These are phyloP conservation scores for Tylopilus sp. DNA, from an alignment of 768 basidiomycete genomes.

Conservation along the genomic window DNA sequence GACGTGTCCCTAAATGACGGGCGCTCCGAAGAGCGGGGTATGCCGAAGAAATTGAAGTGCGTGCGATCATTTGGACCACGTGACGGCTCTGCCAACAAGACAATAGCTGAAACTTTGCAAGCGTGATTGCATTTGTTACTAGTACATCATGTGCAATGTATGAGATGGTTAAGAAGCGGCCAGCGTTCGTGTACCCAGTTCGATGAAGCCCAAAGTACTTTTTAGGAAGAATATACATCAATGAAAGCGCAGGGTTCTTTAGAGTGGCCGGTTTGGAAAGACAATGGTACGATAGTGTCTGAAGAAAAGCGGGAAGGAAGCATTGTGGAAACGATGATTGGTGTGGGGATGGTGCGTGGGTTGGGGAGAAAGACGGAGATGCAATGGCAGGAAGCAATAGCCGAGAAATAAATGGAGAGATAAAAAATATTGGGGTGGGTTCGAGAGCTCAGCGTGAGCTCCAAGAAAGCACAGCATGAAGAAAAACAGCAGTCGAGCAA, in stretches of 20 bases:
- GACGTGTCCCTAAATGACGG: background rate
- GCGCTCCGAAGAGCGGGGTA: background rate
- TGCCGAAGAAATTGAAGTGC: background rate
- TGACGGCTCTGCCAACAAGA: too few relatives aligned
- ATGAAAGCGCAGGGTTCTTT: background rate
- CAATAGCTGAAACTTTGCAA: background rate
- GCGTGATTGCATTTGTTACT: background rate
- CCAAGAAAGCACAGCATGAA: constrained; percentile 9
- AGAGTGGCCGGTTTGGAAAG: background rate
- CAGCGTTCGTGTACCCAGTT: constrained; percentile 11
- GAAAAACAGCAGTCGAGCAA: constrained; percentile 12
- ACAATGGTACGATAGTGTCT: constrained; percentile 2
- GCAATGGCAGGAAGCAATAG: constrained; percentile 7
- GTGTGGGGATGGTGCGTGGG: background rate
- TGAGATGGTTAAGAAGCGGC: constrained; percentile 4
- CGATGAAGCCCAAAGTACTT: background rate
- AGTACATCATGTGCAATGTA: constrained; percentile 4
- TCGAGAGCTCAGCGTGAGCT: background rate
- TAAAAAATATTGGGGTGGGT: constrained; percentile 5
- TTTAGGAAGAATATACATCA: background rate
- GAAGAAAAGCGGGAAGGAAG: background rate
- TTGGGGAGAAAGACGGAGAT: background rate
- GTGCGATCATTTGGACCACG: too few relatives aligned
- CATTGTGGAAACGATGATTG: background rate
- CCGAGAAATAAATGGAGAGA: constrained; percentile 19